These are phyloP conservation scores for Pseudisothecium myosuroides DNA, from an alignment of 225 moss, liverwort and hornwort genomes.

Conservation along the genomic window DNA sequence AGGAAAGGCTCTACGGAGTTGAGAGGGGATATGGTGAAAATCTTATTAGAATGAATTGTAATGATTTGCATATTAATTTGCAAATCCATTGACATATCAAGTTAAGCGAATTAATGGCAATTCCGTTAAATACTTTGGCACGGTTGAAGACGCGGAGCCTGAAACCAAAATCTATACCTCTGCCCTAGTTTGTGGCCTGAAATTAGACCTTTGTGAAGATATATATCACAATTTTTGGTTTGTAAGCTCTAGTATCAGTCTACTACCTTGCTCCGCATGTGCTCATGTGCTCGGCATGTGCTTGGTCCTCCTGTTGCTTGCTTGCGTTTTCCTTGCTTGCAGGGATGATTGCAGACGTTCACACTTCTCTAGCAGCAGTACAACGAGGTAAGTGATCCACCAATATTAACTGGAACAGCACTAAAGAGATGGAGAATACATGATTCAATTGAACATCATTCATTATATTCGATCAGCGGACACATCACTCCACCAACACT, in stretches of 20 bases:
- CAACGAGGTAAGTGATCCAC: neutral
- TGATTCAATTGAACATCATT: neutral
- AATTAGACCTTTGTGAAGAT: neutral
- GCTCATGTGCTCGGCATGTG: neutral
- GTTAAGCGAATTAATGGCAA: too few species aligned
- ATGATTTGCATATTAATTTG: neutral
- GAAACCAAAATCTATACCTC: fast-evolving
- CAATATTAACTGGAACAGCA: neutral
- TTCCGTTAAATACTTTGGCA: neutral
- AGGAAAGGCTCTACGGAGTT: too few species aligned
- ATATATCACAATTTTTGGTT: neutral
- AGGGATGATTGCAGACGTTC: neutral
- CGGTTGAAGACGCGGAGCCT: fast-evolving
- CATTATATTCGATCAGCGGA: neutral
- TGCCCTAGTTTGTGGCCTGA: neutral
- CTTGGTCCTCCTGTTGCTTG: neutral
- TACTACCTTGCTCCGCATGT: neutral
- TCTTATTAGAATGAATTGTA: too few species aligned
- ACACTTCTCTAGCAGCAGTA: neutral
- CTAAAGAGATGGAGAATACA: neutral
- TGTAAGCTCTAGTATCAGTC: neutral
- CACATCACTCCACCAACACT: neutral
- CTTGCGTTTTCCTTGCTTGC: neutral
- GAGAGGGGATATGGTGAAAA: too few species aligned
- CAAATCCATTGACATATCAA: neutral